Percentiles rank a stretch among this genome's conserved stretches.
phyloP scores from a whole-genome alignment of 352 stramenopile species.

The Phytopythium cucurbitacearum region DNA sequence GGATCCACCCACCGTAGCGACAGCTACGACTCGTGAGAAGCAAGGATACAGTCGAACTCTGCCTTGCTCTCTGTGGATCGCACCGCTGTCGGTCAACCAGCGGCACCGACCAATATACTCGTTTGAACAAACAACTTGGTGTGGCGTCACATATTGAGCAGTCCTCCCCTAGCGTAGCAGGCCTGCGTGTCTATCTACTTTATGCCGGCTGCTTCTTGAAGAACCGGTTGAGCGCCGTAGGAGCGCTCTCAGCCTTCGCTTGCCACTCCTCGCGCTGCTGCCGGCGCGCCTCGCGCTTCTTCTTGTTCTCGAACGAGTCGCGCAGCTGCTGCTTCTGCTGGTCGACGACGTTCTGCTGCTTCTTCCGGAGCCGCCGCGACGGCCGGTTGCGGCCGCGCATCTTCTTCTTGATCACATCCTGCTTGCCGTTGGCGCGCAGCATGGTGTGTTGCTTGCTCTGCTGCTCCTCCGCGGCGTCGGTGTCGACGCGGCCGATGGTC shows the following conservation, averaged over 20 bases:
- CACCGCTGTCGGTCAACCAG: no score
- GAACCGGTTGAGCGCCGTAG: constrained; percentile 84
- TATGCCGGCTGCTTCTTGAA: constrained; percentile 57
- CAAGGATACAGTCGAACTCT: no score
- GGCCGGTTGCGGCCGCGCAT: constrained; percentile 97
- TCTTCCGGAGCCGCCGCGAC: constrained; percentile 94
- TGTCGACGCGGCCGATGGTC: constrained; percentile 91
- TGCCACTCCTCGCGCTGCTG: constrained; percentile 79
- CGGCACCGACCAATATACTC: no score
- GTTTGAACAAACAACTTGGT: no score
- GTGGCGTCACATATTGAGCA: no score
- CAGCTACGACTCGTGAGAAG: no score
- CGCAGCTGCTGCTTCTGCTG: constrained; percentile 90
- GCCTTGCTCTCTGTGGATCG: no score
- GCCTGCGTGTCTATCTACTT: constrained; percentile 21
- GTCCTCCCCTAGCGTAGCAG: no score
- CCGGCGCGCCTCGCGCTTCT: constrained; percentile 65
- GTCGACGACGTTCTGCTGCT: constrained; percentile 98
- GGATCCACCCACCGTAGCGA: no score
- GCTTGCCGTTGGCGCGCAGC: constrained; percentile 73
- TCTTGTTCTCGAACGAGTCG: constrained; percentile 77
- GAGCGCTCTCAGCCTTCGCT: constrained; percentile 66
- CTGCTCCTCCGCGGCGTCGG: constrained; percentile 84
- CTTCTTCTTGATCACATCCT: constrained; percentile 89
- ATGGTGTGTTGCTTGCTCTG: constrained; percentile 78